These are phyloP conservation scores for Rhytidiadelphus loreus DNA, from an alignment of 225 moss, liverwort and hornwort species.

Conservation along the genomic window DNA sequence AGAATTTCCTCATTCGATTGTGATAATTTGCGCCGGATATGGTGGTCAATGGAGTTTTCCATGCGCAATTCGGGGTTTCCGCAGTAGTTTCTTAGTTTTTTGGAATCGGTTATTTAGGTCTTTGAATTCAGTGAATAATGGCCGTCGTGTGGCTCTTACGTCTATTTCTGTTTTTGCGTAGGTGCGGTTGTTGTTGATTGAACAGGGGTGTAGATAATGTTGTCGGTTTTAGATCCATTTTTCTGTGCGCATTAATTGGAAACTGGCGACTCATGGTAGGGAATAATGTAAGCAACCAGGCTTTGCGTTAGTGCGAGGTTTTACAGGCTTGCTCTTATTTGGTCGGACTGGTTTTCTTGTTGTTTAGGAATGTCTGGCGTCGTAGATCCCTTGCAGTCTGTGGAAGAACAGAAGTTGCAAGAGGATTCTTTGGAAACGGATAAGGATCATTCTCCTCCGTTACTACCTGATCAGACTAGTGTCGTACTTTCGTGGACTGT, in stretches of 20 bases:
- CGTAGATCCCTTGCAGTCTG: slow-evolving; percentile 42
- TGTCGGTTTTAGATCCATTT: background rate
- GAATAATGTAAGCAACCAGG: background rate
- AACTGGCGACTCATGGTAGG: background rate
- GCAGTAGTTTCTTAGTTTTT: background rate
- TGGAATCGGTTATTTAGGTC: background rate
- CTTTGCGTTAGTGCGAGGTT: background rate
- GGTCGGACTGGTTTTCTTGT: background rate
- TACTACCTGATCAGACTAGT: slow-evolving; percentile 46
- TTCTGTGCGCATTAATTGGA: background rate
- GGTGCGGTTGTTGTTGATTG: background rate
- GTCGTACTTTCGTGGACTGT: slow-evolving; percentile 47
- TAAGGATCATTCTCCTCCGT: slow-evolving; percentile 12
- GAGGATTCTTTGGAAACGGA: slow-evolving; percentile 15
- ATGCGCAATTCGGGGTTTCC: slow-evolving; percentile 9
- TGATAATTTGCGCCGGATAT: background rate
- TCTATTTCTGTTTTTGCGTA: background rate
- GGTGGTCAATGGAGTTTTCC: background rate
- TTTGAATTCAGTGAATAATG: background rate
- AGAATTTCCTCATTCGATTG: background rate
- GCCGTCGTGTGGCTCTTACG: background rate
- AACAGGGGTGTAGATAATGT: background rate
- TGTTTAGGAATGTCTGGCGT: slow-evolving; percentile 54
- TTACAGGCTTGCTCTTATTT: background rate
- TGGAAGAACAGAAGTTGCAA: slow-evolving; percentile 12